Conservation (phyloP, 768 basidiomycete genomes). For the Hypholoma sublateritium region DNA sequence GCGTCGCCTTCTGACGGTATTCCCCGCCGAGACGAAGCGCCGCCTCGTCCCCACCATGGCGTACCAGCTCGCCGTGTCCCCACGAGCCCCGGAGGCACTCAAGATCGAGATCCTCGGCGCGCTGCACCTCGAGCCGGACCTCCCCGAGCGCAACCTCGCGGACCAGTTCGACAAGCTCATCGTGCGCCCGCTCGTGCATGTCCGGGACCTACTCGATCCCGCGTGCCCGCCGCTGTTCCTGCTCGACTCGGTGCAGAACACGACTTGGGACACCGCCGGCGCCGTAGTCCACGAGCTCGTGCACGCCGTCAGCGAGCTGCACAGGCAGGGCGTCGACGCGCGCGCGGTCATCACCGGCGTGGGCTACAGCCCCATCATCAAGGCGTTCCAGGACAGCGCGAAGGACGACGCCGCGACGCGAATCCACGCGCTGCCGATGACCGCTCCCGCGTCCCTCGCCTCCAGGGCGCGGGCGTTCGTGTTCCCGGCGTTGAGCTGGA, state of each 20-base stretch:
- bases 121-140: constrained; percentile 7
- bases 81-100: constrained; percentile 4
- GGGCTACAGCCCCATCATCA: neutral
- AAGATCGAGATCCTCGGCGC: constrained; percentile 9
- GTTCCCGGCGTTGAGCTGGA: neutral
- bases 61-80: constrained; percentile 10
- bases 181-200: constrained; percentile 1
- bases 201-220: neutral
- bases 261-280: constrained; percentile 1
- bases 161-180: constrained; percentile 13
- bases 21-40: constrained; percentile 5
- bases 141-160: constrained; percentile 5
- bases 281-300: neutral
- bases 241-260: constrained; percentile 9
- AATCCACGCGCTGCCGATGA: neutral
- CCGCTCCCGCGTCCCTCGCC: neutral
- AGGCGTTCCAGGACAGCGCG: neutral
- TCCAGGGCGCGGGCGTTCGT: neutral
- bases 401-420: neutral
- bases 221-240: constrained; percentile 1
- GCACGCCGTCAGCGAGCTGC: neutral
- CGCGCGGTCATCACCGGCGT: constrained; percentile 4
- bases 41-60: constrained; percentile 9
- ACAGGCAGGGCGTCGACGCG: neutral
- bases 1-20: neutral